Percentiles rank a stretch among this genome's conserved stretches.
phyloP scores from a whole-genome alignment of 2,329 filamentous ascomycete genomes.

The Botrytis fragariae region DNA sequence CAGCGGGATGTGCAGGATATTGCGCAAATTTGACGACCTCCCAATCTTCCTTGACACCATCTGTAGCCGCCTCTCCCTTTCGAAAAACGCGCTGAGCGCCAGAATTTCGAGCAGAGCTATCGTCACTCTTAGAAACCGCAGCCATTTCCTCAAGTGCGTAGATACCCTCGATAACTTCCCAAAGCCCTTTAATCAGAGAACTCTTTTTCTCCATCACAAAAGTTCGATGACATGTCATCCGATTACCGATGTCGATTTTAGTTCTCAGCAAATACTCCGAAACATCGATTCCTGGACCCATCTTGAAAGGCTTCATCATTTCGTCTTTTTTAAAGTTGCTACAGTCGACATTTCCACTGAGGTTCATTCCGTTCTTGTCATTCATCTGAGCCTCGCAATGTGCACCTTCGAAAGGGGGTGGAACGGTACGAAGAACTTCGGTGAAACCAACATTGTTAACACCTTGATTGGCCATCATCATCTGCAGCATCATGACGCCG shows the following conservation, averaged over 20 bases:
- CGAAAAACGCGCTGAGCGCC: neutral
- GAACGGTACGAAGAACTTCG: accelerated
- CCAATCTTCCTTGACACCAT: neutral
- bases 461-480: neutral
- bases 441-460: accelerated
- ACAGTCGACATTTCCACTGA: neutral
- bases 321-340: neutral
- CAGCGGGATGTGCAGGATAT: neutral
- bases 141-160: neutral
- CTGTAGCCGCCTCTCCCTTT: neutral
- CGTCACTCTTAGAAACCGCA: neutral
- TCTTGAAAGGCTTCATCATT: neutral
- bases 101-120: too few relatives aligned
- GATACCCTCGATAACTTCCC: neutral
- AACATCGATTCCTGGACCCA: neutral
- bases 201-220: neutral
- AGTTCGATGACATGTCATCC: neutral
- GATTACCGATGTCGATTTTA: accelerated
- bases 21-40: neutral
- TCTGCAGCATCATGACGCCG: neutral
- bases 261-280: neutral
- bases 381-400: neutral
- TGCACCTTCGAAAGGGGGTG: accelerated
- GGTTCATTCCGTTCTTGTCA: too few relatives aligned
- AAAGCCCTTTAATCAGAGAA: neutral